Base-by-base conservation (phyloP, 768 basidiomycete species). In the Suillus hirtellus region DNA sequence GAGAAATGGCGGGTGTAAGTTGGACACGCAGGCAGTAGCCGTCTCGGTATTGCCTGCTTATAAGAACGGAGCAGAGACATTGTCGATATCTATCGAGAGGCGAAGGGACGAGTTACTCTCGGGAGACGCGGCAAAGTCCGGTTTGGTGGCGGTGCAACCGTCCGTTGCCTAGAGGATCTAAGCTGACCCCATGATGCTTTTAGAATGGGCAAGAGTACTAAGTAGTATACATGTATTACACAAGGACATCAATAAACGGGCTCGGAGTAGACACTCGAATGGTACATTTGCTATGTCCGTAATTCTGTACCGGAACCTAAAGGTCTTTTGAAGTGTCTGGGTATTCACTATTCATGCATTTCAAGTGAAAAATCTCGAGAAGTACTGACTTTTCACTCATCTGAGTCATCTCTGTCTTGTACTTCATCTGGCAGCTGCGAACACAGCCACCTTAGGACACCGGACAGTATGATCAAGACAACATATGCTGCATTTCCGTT, bases 61-160 rank as follows among this genome's bases (percentile, higher is more conserved):
- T 73, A 80, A 62, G 74, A 72, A 61, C 85, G 84, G 67, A 86
- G 76, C 65, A 89, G 76, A 64, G 85, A 86, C 88, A 89, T 89
- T 62, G 66, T 71, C 59, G 56, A 58, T 27, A 42, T 58, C 17
- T 27, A 27, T 58, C 4, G 21, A 42, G 61, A 64, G 50, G 15
- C 40, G 27, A 31, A 31, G 2, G 4, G 24, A 42, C 52, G 52
- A 34, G 31, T 19, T n/a, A n/a, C 52, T 35, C 2, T 35, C 52
- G 52, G 31, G 17, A 53, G 52, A 53, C 11, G 27, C 56, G 56
- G 56, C 40, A 38, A 42, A 58, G 24, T 19, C 38, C 56, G 56
- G 40, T 27, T 58, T 31, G 17, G 56, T 58, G 56, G 56, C 56
- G 17, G 56, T 58, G 56, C 24, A 56, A 38, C 31, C 31, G 6